Base-by-base conservation (phyloP, 331 rosid species). In the Spiraea crenata region DNA sequence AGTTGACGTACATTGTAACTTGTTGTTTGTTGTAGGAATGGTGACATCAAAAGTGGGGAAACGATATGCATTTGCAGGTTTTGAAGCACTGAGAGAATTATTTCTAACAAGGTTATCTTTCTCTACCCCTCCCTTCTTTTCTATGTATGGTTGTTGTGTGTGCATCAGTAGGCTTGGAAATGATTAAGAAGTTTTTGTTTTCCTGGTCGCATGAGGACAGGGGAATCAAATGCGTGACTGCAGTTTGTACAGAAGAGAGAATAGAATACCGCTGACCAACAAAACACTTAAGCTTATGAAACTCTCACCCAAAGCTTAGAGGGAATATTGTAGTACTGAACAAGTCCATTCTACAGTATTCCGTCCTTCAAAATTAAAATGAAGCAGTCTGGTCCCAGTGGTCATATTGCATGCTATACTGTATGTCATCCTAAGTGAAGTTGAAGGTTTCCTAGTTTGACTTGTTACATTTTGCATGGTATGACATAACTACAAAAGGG, bases 41-140 rank as follows among this genome's bases (percentile, higher is more conserved):
- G 97, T 95, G 64, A 81, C 99, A 39, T 89, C 97, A 42, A 95
- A 95, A 85, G 99, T 91, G 60, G 99, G 99, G 37, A 95, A 95
- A 87, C 91, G 97, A 66, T 97, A 91, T 58, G 97, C 97, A 38
- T 78, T 95, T 68, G 84, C 93, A 39, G 99, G 96, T 45, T 95
- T 95, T 54, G 98, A 95, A 85, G 91, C 96, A 4, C 83, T 95
- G 70, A 84, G 82, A 82, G 98, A 95, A 74, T 79, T 95, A 52
- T 95, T 95, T 77, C 72, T 89, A 55, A 78, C 96, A 60, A 89
- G 96, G 99, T 95, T 41, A 34, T 70, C 14, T 63, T 71, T 67
- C 37, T 51, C 54, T 25, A 70, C 9, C 62, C 4, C 60, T 16
- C 45, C 19, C 10, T 59, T 45, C 35, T 12, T 60, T 17, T n/a